Conservation (phyloP, 352 stramenopile genomes). For the Globisporangium mamillatum region DNA sequence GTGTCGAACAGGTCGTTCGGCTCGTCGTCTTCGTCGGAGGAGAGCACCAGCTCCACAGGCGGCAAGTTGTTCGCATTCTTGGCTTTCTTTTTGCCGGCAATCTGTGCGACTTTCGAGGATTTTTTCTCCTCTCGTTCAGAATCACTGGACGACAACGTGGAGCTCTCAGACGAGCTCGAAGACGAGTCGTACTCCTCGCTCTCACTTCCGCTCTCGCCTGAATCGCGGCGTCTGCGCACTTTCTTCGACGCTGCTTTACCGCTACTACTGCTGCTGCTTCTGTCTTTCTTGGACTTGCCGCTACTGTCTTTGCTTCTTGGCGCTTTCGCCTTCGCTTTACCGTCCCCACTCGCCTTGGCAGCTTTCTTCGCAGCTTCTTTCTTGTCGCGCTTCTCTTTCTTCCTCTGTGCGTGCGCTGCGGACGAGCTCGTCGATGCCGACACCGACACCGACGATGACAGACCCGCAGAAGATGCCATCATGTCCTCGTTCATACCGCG, state of each 20-base stretch:
- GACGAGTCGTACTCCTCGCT: constrained; percentile 41
- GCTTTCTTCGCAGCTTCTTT: constrained; percentile 10
- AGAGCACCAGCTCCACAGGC: constrained; percentile 56
- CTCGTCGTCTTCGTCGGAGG: constrained; percentile 72
- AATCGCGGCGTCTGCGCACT: constrained; percentile 17
- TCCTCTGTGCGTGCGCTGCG: constrained; percentile 15
- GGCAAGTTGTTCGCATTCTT: constrained; percentile 50
- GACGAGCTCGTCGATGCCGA: constrained; percentile 3
- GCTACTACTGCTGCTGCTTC: constrained; percentile 11
- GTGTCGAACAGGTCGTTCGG: constrained; percentile 75
- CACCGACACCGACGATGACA: background rate
- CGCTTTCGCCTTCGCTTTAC: constrained; percentile 19
- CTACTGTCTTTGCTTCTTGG: constrained; percentile 10
- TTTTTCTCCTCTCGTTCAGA: constrained; percentile 32
- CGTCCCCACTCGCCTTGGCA: constrained; percentile 3
- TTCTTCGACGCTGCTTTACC: constrained; percentile 7
- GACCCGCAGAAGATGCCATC: constrained; percentile 12
- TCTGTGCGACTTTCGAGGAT: constrained; percentile 11
- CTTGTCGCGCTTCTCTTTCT: constrained; percentile 25
- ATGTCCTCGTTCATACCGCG: constrained; percentile 48
- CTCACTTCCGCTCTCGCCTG: constrained; percentile 17
- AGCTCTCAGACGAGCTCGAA: constrained; percentile 16
- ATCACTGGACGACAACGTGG: constrained; percentile 22
- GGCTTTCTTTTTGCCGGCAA: constrained; percentile 27
- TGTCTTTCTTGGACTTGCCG: constrained; percentile 11